Percentiles rank a stretch among this genome's conserved stretches.
Conservation (phyloP, 768 basidiomycete species). For the Podaxis rugospora region DNA sequence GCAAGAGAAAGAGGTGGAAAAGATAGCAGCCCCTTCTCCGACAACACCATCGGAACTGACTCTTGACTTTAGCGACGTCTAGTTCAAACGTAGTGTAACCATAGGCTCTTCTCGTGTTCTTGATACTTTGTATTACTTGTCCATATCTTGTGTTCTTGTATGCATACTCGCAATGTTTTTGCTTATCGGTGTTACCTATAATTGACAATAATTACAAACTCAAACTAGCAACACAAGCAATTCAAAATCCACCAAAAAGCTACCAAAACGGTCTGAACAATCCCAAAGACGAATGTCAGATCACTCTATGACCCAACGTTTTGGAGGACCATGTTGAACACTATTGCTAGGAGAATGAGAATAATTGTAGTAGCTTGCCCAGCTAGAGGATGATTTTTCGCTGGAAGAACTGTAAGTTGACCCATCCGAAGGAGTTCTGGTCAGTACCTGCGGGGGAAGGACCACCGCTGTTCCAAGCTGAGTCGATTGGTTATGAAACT, state of each 20-base stretch:
- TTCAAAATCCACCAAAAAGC: conserved; percentile 7
- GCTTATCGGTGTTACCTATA: not conserved
- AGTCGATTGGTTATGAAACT: conserved; percentile 39
- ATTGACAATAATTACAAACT: not conserved
- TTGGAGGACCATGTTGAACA: conserved; percentile 27
- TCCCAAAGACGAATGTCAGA: conserved; percentile 6
- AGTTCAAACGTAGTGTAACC: not conserved
- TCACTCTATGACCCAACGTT: conserved; percentile 60
- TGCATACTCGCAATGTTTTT: not conserved
- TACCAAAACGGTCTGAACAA: conserved; percentile 5
- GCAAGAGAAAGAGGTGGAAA: conserved; percentile 58
- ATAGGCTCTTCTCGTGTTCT: not conserved
- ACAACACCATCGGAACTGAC: conserved; percentile 33
- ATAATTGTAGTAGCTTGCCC: conserved; percentile 30
- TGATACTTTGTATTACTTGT: conserved; percentile 7
- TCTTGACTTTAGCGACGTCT: conserved; percentile 3
- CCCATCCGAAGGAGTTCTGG: conserved; percentile 28
- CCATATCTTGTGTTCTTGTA: not conserved
- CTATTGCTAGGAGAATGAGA: conserved; percentile 23
- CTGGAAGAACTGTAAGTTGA: conserved; percentile 27
- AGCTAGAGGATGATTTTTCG: conserved; percentile 36
- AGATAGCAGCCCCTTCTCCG: conserved; percentile 49
- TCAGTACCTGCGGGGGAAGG: conserved; percentile 30
- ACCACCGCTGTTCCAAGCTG: conserved; percentile 18
- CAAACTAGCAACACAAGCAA: conserved; percentile 4